Conservation (phyloP, 164 flowering plant genomes). For the Cinnamomum micranthum region DNA sequence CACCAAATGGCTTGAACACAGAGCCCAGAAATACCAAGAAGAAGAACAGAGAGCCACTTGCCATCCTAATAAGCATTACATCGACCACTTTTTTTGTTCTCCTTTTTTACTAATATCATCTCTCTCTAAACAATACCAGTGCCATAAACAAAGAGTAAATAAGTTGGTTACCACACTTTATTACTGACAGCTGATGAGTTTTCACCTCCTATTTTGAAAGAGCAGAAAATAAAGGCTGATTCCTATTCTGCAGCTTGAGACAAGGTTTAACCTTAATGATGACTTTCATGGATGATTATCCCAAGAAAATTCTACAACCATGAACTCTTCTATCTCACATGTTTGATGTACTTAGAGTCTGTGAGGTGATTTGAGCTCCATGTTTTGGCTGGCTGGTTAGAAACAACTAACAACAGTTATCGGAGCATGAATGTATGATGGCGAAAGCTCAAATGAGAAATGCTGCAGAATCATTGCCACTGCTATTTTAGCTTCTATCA, state of each 20-base stretch:
- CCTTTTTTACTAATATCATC: too few relatives aligned
- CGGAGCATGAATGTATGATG: slow-evolving; percentile 15
- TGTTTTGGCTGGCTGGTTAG: slow-evolving; percentile 9
- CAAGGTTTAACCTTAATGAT: not conserved
- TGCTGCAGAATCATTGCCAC: slow-evolving; percentile 13
- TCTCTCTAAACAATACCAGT: too few relatives aligned
- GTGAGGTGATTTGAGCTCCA: slow-evolving; percentile 9
- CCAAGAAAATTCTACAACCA: not conserved
- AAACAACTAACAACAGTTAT: not conserved
- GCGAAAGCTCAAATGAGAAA: slow-evolving; percentile 12
- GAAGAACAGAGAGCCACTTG: too few relatives aligned
- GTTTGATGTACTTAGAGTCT: not conserved
- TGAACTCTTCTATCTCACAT: not conserved
- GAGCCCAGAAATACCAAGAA: too few relatives aligned
- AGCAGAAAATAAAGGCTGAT: not conserved
- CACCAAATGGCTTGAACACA: too few relatives aligned
- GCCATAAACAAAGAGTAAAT: too few relatives aligned
- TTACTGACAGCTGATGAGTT: too few relatives aligned
- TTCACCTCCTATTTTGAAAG: too few relatives aligned
- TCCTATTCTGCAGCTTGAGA: not conserved
- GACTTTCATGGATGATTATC: too few relatives aligned
- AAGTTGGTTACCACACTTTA: too few relatives aligned
- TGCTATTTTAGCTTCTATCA: slow-evolving; percentile 15
- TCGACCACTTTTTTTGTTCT: too few relatives aligned
- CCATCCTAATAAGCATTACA: too few relatives aligned